Evolutionary conservation across 2,329 filamentous ascomycete species (phyloP).

Genomic region (Fusarium drepaniforme): DNA sequence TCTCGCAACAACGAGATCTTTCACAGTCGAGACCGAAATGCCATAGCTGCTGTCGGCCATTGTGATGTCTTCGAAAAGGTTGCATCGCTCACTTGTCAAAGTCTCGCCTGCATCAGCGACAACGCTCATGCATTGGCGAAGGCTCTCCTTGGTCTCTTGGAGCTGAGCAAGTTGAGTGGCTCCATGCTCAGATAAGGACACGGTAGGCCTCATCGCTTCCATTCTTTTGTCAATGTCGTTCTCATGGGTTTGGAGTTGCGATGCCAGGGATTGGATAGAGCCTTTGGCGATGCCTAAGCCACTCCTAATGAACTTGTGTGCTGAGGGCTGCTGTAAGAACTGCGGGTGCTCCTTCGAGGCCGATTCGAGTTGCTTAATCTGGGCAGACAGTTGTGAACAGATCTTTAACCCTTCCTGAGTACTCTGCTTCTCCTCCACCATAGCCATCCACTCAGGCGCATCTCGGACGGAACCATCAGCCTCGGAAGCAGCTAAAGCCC

Average conservation of each 20-base stretch:
- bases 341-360: no score
- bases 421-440: no score
- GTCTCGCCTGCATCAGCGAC: conserved; percentile 33
- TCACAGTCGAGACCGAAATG: conserved; percentile 41
- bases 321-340: conserved; percentile 18
- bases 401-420: no score
- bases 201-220: conserved; percentile 19
- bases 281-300: conserved; percentile 27
- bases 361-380: no score
- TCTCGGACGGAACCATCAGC: no score
- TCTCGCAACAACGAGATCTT: conserved; percentile 39
- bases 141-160: conserved; percentile 37
- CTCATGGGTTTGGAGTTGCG: conserved; percentile 30
- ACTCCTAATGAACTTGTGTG: conserved; percentile 32
- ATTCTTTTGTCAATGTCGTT: conserved; percentile 27
- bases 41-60: conserved; percentile 38
- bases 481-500: no score
- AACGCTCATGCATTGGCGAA: conserved; percentile 37
- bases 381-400: no score
- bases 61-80: conserved; percentile 43
- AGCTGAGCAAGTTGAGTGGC: conserved; percentile 28
- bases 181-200: conserved; percentile 19
- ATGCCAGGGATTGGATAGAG: conserved; percentile 31
- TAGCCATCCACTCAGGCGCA: no score
- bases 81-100: conserved; percentile 33